Conservation (phyloP, 1,284 basidiomycete species). For the Gastroboletus turbinatus region DNA sequence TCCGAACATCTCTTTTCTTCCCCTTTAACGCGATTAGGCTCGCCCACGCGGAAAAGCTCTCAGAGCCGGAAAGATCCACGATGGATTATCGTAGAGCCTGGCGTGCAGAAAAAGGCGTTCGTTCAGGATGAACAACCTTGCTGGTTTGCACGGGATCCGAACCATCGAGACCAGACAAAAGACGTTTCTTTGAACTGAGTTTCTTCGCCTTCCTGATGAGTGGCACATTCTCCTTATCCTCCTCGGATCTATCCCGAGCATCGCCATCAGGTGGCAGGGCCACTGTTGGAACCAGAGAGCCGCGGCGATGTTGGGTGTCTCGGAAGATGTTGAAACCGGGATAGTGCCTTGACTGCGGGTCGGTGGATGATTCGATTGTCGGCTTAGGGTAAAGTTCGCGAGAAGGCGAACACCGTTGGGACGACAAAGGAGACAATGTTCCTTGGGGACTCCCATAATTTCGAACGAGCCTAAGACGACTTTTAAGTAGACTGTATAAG, state of each 20-base stretch:
- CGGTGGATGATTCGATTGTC: constrained; percentile 43
- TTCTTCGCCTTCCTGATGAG: constrained; percentile 45
- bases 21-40: background rate
- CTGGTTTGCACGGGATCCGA: constrained; percentile 12
- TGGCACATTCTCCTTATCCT: constrained; percentile 58
- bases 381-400: constrained; percentile 28
- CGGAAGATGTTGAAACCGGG: constrained; percentile 67
- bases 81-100: constrained; percentile 22
- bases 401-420: constrained; percentile 19
- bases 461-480: constrained; percentile 13
- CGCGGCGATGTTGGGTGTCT: constrained; percentile 45
- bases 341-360: constrained; percentile 65
- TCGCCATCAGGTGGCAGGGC: constrained; percentile 8
- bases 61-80: background rate
- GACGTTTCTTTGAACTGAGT: constrained; percentile 28
- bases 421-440: constrained; percentile 14
- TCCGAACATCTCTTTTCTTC: background rate
- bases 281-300: background rate
- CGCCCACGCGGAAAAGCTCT: background rate
- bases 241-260: constrained; percentile 26
- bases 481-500: background rate
- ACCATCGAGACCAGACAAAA: constrained; percentile 11
- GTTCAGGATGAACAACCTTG: constrained; percentile 9
- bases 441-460: constrained; percentile 9
- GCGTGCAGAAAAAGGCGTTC: constrained; percentile 19